These are phyloP conservation scores for Casuarina cunninghamiana DNA, from an alignment of 306 rosid species.

Conservation along the genomic window DNA sequence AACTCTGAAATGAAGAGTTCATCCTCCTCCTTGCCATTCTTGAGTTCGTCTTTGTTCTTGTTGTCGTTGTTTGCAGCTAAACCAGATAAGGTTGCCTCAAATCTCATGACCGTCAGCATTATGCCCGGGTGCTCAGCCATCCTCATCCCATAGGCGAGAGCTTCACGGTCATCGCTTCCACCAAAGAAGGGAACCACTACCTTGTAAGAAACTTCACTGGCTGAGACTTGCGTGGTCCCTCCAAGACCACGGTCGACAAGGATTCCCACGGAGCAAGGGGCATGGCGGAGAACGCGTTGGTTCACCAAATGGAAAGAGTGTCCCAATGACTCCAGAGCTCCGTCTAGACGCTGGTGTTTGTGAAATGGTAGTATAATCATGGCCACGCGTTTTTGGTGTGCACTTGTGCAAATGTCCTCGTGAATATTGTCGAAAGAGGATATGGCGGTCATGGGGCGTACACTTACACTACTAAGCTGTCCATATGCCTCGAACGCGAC, in stretches of 20 bases:
- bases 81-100: conserved; percentile 41
- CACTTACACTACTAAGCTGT: conserved; percentile 48
- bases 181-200: conserved; percentile 53
- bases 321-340: conserved; percentile 62
- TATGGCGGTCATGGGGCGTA: conserved; percentile 71
- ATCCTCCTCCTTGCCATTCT: conserved; percentile 25
- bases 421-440: conserved; percentile 55
- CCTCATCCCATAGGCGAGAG: conserved; percentile 64
- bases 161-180: conserved; percentile 66
- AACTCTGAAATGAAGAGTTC: conserved; percentile 41
- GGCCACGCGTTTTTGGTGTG: conserved; percentile 58
- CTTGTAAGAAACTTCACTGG: conserved; percentile 51
- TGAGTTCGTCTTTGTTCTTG: conserved; percentile 9
- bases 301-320: conserved; percentile 38
- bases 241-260: conserved; percentile 67
- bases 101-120: conserved; percentile 33
- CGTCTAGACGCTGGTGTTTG: conserved; percentile 59
- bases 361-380: conserved; percentile 65
- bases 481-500: conserved; percentile 68
- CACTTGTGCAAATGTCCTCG: conserved; percentile 66
- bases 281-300: conserved; percentile 52
- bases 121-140: conserved; percentile 75
- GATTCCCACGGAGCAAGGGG: conserved; percentile 72
- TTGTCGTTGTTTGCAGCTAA: conserved; percentile 26
- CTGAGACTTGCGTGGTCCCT: conserved; percentile 66